A percentile compares a stretch with the other conserved stretches of the same genome.
phyloP scores from a whole-genome alignment of 2,329 filamentous ascomycete species.

The Fusarium sp. region DNA sequence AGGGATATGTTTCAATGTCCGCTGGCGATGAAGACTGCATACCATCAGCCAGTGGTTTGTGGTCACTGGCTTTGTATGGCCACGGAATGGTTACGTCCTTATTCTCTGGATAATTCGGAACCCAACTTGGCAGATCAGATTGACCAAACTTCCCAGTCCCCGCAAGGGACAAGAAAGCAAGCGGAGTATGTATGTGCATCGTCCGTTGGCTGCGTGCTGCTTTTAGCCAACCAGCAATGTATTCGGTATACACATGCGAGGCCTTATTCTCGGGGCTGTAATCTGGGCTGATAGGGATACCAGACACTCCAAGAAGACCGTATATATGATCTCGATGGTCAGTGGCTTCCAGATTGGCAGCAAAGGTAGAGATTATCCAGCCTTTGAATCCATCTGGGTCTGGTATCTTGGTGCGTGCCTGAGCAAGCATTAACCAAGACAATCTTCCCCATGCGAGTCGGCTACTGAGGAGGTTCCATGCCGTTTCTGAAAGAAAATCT shows the following conservation, averaged over 20 bases:
- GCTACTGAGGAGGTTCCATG: neutral
- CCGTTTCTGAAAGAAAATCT: neutral
- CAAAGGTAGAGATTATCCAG: slow-evolving; percentile 14
- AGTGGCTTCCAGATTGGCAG: slow-evolving; percentile 7
- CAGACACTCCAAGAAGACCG: slow-evolving; percentile 17
- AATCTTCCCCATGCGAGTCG: neutral
- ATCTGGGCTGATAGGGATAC: slow-evolving; percentile 1
- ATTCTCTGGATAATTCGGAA: neutral
- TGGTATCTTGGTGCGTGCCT: slow-evolving; percentile 10
- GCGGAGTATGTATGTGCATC: neutral
- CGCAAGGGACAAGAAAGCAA: slow-evolving; percentile 8
- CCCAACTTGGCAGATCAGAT: slow-evolving; percentile 11
- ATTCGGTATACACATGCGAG: slow-evolving; percentile 10
- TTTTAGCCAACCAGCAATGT: slow-evolving; percentile 2
- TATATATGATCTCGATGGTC: slow-evolving; percentile 9
- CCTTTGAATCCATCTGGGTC: slow-evolving; percentile 17
- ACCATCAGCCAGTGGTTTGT: neutral
- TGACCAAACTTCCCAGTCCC: neutral
- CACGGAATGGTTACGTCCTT: neutral
- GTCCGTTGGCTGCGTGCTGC: slow-evolving; percentile 1
- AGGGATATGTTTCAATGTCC: neutral
- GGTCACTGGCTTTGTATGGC: neutral
- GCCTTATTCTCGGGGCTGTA: slow-evolving; percentile 4
- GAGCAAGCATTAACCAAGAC: neutral
- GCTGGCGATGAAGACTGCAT: neutral